Evolutionary conservation across 106 monocot species (phyloP).

Genomic region (Agapanthus africanus): DNA sequence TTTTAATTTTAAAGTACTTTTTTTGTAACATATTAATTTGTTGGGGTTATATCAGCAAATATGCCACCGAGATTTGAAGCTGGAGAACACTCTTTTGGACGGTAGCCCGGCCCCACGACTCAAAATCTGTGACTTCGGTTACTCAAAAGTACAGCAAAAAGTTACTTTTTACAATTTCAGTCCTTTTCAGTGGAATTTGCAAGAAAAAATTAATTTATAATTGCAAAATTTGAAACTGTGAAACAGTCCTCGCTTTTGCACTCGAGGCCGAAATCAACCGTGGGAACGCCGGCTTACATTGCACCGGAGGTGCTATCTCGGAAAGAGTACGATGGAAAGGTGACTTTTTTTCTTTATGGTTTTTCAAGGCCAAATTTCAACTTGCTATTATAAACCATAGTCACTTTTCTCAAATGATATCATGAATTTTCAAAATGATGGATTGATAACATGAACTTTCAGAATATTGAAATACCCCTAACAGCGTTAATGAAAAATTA

Average conservation of each 20-base stretch:
- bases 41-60: slow-evolving; percentile 50
- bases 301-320: slow-evolving; percentile 80
- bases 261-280: slow-evolving; percentile 77
- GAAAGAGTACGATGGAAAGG: slow-evolving; percentile 86
- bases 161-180: not conserved
- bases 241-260: slow-evolving; percentile 70
- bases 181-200: not conserved
- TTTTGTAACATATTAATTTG: not conserved
- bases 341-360: slow-evolving; percentile 6
- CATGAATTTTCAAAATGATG: too few relatives aligned
- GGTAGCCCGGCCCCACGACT: slow-evolving; percentile 81
- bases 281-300: slow-evolving; percentile 92
- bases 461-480: too few relatives aligned
- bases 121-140: slow-evolving; percentile 92
- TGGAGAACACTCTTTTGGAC: slow-evolving; percentile 85
- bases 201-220: not conserved
- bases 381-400: too few relatives aligned
- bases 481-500: too few relatives aligned
- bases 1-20: not conserved
- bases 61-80: slow-evolving; percentile 83
- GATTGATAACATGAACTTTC: too few relatives aligned
- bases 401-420: too few relatives aligned
- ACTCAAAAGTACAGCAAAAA: slow-evolving; percentile 59
- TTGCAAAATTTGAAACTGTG: slow-evolving; percentile 2
- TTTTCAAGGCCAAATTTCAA: too few relatives aligned